Evolutionary conservation across 495 filamentous ascomycete genomes (phyloP), one percentile per base, ranked within the genome.

Genomic region (Penicillium cataractarum): DNA sequence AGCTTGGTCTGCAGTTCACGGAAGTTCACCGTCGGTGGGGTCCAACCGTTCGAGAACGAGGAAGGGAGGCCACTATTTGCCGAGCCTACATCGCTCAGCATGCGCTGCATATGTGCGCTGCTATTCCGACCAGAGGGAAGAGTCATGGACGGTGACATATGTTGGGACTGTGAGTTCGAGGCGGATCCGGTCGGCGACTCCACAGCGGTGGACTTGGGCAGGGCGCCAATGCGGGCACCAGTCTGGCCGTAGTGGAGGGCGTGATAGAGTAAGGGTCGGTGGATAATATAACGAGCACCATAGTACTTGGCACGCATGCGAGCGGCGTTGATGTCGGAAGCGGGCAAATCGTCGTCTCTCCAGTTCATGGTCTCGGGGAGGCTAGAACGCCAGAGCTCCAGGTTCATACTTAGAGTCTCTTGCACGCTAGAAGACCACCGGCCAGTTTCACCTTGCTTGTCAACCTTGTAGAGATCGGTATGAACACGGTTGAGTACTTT

Each of bases 241-340:
- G 71, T 49, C 53, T 69, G 57, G 77, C 64, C 68, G 51, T 78
- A 64, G 82, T 90, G 75, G 71, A 94, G 74, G 59, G 84, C 80
- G 68, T 87, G 73, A 59, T 86, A 85, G 15, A 99, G 75, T 62
- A 95, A 90, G 2, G 90, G 91, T 37, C 95, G 84, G 71, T 94
- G 90, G 17, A 95, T 93, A 70, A 99, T 93, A 51, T 96, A 93
- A 44, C 86, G 83, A 0, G 92, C 94, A 24, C 95, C 95, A 76
- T 92, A 97, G 74, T 94, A 97, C 69, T 99, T 99, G 6, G 92
- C 95, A 29, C 95, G 87, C 53, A 97, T 82, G 5, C 95, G 87
- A 19, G 95, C 94, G 7, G 83, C 82, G 24, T 97, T 88, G 58
- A 99, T 95, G 31, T 97, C 89, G 2, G 61, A 64, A 2, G 92